Evolutionary conservation across 208 protist genomes (phyloP), one percentile per base, ranked within the genome.

Genomic region (Angomonas deanei): DNA sequence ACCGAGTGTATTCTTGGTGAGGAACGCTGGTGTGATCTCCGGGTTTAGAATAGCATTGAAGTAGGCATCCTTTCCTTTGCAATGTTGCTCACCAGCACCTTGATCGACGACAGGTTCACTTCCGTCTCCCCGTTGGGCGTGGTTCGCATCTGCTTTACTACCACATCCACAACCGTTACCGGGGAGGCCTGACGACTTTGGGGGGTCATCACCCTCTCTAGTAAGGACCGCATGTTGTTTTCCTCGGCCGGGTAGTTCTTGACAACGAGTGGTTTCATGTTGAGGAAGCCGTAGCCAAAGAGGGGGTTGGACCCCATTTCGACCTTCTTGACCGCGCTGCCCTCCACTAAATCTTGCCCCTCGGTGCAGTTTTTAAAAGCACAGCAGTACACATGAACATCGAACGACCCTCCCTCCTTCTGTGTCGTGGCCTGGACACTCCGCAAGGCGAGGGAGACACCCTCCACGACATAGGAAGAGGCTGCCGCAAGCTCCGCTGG

Each of bases 101-200:
- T 27, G 15, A 85, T 53, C 0, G 82, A 88, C 1, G 78, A 80
- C 17, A 88, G 61, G 26, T 80, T 70, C 17, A 88, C 70, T n/a
- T 83, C 78, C 8, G 34, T 68, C 50, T 48, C 61, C 11, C 61
- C 56, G 36, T 75, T 76, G 54, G 72, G 50, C 24, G 58, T 39
- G 2, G 67, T 66, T 5, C 77, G 79, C 17, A 76, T 30, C 75
- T 88, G 82, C 61, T 88, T 88, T 26, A 83, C 48, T 2, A 88
- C 55, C n/a, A 76, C 68, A 33, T 85, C 68, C 15, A 78, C 60
- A 5, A 78, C 69, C 10, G 75, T 48, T 4, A 84, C 64, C 17
- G 72, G 66, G 11, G 61, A 63, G 28, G 73, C 66, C 13, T 66
- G 59, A n/a, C 49, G 57, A 36, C 34, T 70, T 27, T 23, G 67